Evolutionary conservation across 2,329 filamentous ascomycete species (phyloP).

Genomic region (Aspergillus glaucus): DNA sequence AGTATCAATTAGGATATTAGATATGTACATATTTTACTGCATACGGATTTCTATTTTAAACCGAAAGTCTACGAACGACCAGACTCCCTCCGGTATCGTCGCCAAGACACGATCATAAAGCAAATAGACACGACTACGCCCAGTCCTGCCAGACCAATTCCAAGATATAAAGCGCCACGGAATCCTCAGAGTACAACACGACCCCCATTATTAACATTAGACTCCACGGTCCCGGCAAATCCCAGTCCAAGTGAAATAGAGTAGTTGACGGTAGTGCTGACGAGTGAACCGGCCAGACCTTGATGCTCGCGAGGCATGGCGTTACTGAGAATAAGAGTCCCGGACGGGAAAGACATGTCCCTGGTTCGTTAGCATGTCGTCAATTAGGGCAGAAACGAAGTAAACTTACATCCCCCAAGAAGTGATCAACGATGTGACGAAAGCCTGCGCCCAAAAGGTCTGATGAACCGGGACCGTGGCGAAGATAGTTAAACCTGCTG

Average conservation of each 20-base stretch:
- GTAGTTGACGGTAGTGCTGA: conserved; percentile 63
- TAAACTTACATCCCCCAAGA: conserved; percentile 26
- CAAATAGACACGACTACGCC: conserved; percentile 15
- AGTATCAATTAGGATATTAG: background rate
- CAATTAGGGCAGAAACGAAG: background rate
- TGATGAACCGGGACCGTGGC: conserved; percentile 33
- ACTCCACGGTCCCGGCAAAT: conserved; percentile 60
- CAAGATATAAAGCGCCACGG: conserved; percentile 36
- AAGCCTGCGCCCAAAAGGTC: conserved; percentile 35
- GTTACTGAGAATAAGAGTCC: conserved; percentile 56
- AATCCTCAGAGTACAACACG: conserved; percentile 31
- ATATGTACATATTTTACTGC: background rate
- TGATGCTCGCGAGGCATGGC: conserved; percentile 42
- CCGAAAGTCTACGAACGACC: background rate
- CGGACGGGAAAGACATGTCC: conserved; percentile 61
- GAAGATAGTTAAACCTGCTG: conserved; percentile 28
- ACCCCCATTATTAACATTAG: conserved; percentile 37
- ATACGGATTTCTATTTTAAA: conserved; percentile 1
- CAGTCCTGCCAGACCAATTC: conserved; percentile 25
- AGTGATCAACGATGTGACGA: conserved; percentile 21
- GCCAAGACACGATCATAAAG: conserved; percentile 13
- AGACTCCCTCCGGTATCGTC: background rate
- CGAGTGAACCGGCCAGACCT: conserved; percentile 51
- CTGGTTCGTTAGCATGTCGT: conserved; percentile 32
- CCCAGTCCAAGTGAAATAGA: conserved; percentile 61